Conservation (phyloP, 2,329 filamentous ascomycete genomes). For the Elsinoe necatrix region DNA sequence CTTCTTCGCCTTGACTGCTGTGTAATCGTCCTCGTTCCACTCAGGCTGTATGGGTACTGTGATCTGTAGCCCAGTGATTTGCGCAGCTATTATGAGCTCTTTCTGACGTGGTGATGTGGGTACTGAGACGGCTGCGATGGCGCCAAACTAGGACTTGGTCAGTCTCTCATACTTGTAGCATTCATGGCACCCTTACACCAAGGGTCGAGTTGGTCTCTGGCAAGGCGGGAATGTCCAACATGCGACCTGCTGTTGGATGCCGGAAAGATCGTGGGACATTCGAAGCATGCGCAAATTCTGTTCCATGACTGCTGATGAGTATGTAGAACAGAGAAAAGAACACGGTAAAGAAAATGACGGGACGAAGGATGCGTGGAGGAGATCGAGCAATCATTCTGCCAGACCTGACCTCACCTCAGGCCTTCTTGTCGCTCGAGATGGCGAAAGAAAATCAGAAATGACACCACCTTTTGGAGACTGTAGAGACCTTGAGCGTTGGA, state of each 20-base stretch:
- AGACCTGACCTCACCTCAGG: neutral
- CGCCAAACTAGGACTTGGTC: constrained; percentile 28
- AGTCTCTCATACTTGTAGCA: neutral
- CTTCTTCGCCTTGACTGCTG: constrained; percentile 23
- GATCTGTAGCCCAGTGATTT: constrained; percentile 33
- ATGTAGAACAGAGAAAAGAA: constrained; percentile 6
- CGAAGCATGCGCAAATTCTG: neutral
- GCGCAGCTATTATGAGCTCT: constrained; percentile 31
- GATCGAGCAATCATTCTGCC: constrained; percentile 3
- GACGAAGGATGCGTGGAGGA: neutral
- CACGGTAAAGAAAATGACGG: constrained; percentile 14
- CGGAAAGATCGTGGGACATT: neutral
- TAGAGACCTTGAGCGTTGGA: neutral
- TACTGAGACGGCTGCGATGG: constrained; percentile 33
- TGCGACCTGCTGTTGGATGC: constrained; percentile 7
- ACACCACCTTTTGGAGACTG: neutral
- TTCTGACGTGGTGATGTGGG: constrained; percentile 29
- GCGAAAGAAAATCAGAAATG: constrained; percentile 10
- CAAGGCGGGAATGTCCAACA: constrained; percentile 12
- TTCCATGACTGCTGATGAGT: constrained; percentile 11
- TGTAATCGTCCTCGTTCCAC: constrained; percentile 32
- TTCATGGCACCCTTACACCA: constrained; percentile 15
- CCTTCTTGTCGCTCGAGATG: neutral
- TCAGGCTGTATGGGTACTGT: constrained; percentile 31
- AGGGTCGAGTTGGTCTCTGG: constrained; percentile 19